Conservation (phyloP, 768 basidiomycete genomes). For the Tricholoma terreum region DNA sequence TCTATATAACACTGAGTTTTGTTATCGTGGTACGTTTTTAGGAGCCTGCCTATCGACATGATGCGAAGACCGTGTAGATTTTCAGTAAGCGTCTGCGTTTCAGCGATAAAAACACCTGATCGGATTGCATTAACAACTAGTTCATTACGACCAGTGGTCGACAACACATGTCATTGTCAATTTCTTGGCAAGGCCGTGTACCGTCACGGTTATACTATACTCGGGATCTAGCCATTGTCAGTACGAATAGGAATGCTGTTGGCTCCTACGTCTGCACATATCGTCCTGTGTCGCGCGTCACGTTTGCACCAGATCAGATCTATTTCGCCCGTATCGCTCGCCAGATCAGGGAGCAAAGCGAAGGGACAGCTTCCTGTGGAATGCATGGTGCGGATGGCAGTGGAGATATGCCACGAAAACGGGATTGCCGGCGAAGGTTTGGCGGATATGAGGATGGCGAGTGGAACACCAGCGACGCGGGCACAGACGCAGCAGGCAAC, state of each 20-base stretch:
- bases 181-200: conserved; percentile 50
- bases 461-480: conserved; percentile 14
- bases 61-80: no score
- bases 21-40: no score
- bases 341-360: conserved; percentile 15
- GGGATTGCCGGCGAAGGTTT: conserved; percentile 14
- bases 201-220: conserved; percentile 30
- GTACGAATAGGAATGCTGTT: conserved; percentile 7
- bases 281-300: conserved; percentile 65
- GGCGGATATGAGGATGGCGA: conserved; percentile 28
- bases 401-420: not conserved
- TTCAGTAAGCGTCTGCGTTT: conserved; percentile 41
- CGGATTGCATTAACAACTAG: conserved; percentile 31
- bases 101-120: not conserved
- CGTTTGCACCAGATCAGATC: conserved; percentile 55
- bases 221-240: conserved; percentile 13
- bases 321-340: conserved; percentile 44
- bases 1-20: no score
- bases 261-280: conserved; percentile 3
- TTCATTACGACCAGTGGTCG: conserved; percentile 76
- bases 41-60: no score
- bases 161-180: conserved; percentile 59
- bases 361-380: not conserved
- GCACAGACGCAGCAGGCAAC: not conserved
- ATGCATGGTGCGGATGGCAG: not conserved